Conservation (phyloP, 768 basidiomycete genomes). For the Dentipellis fragilis region DNA sequence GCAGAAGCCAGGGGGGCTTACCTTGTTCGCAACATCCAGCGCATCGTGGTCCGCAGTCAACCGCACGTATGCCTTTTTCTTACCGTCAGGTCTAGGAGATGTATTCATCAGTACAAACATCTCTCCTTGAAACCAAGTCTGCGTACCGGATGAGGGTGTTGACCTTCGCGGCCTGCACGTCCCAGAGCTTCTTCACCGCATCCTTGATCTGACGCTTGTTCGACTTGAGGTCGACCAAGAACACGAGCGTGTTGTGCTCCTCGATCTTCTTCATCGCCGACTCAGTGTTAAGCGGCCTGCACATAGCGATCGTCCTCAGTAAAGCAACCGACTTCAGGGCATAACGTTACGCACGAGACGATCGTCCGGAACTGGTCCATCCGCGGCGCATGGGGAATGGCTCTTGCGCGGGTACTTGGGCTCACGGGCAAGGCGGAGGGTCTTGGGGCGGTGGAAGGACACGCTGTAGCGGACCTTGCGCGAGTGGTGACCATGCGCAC, state of each 20-base stretch:
- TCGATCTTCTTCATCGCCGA: conserved; percentile 99
- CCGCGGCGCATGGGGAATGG: conserved; percentile 79
- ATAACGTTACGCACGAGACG: conserved; percentile 53
- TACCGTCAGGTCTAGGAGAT: conserved; percentile 69
- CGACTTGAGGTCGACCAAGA: conserved; percentile 88
- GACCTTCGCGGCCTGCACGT: conserved; percentile 90
- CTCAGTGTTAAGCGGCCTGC: conserved; percentile 85
- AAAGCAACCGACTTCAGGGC: neutral
- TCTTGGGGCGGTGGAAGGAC: conserved; percentile 95
- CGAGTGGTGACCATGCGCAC: conserved; percentile 60
- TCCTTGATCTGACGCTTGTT: conserved; percentile 99
- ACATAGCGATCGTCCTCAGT: neutral
- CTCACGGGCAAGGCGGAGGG: conserved; percentile 69
- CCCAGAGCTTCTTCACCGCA: conserved; percentile 98
- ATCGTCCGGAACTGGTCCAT: conserved; percentile 98
- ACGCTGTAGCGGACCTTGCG: conserved; percentile 82
- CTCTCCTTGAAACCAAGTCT: neutral
- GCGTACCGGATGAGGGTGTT: conserved; percentile 95
- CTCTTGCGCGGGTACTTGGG: conserved; percentile 96
- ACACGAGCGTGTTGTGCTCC: conserved; percentile 98
- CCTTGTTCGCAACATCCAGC: conserved; percentile 96
- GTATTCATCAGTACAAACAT: neutral
- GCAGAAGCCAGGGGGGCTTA: conserved; percentile 23
- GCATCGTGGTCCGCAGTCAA: conserved; percentile 94
- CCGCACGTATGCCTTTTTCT: conserved; percentile 99